A percentile compares a stretch with the other conserved stretches of the same genome.
Evolutionary conservation across 1,284 basidiomycete species (phyloP).

Genomic region (Sphaerobolus stellatus): DNA sequence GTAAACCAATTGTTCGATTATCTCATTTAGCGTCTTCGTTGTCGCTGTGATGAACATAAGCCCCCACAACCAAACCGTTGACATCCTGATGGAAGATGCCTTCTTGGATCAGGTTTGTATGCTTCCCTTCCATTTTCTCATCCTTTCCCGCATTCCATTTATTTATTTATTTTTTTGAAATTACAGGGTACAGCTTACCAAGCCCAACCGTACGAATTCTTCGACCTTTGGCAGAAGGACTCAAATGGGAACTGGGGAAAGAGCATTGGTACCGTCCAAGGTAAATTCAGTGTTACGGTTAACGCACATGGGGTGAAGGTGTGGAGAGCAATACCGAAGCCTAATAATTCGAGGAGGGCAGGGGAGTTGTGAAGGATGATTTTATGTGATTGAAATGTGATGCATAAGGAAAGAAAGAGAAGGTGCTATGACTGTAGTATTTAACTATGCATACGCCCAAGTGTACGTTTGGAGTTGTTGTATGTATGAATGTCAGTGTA

Average conservation of each 20-base stretch:
- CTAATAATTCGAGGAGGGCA: background rate
- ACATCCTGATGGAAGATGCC: constrained; percentile 33
- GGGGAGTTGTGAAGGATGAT: background rate
- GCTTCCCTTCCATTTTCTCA: background rate
- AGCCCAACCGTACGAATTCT: constrained; percentile 30
- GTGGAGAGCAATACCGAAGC: constrained; percentile 25
- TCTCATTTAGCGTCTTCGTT: constrained; percentile 25
- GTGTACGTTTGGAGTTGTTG: no score
- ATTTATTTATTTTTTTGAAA: background rate
- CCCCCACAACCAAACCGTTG: constrained; percentile 29
- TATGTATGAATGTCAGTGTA: no score
- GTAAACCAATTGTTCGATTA: background rate
- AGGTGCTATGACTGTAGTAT: no score
- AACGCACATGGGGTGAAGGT: constrained; percentile 32
- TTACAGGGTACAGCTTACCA: constrained; percentile 28
- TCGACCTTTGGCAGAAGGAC: constrained; percentile 41
- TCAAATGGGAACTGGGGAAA: constrained; percentile 34
- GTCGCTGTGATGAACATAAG: constrained; percentile 40
- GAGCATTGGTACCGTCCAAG: constrained; percentile 27
- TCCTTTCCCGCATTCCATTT: background rate
- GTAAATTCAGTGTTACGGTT: constrained; percentile 25
- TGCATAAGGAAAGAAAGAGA: background rate
- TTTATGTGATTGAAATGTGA: background rate
- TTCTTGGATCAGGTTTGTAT: constrained; percentile 34
- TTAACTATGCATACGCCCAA: no score